Base-by-base conservation (phyloP, 805 yeast species). In the Myxozyma neglecta region DNA sequence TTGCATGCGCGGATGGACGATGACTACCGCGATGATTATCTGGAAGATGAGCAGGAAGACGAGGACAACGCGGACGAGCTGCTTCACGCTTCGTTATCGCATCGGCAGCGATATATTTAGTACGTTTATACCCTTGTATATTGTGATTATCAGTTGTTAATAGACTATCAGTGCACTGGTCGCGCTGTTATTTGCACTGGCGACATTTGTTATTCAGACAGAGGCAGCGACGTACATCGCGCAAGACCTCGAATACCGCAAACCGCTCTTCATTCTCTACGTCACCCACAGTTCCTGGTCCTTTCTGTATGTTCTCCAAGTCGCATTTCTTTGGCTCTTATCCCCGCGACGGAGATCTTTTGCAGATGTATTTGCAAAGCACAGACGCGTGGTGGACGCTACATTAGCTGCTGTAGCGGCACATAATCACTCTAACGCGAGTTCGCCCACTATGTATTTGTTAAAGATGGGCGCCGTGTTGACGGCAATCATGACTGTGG, bases 251-350 rank as follows among this genome's bases (percentile, higher is more conserved):
- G 81, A 80, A 3, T 90, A 84, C 72, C 72, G 81, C 55, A 91
- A 89, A 70, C 96, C 97, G 0, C 77, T 89, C 24, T 73, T 89
- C 29, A 39, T 54, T 10, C 44, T 60, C n/a, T 73, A 79, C 57
- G 74, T 88, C 16, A 90, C 96, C 0, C 97, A 90, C 70, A 88
- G 91, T 1, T 82, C 86, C 10, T 88, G 94, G 96, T 77, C 85
- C 80, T 54, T 82, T 11, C 77, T 88, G 50, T 86, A 90, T 88
- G 93, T 92, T 0, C 53, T 81, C 6, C 96, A 90, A 71, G 80
- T 85, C 9, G 9, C 80, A 0, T 60, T 73, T 1, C 78, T 87
- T 46, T 83, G 85, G 32, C 13, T 77, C 1, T 76, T 75, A 69
- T 36, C 64, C 16, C 65, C 61, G 14, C 67, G 56, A 36, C 59